Conservation (phyloP, 2,329 filamentous ascomycete species). For the Fusarium protoensiforme region DNA sequence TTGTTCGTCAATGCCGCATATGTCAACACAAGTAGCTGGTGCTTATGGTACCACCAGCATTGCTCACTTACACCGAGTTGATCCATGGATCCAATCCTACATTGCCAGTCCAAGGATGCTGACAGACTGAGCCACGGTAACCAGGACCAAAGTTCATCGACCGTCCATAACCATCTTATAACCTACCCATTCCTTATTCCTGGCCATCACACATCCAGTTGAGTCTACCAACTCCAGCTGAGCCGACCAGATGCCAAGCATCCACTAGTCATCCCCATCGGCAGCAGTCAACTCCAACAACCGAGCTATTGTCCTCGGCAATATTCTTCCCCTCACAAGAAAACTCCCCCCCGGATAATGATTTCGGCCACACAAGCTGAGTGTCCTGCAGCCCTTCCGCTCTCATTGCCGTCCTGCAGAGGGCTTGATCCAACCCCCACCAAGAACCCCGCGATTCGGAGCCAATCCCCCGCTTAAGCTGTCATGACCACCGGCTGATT, state of each 20-base stretch:
- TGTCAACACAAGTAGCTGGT: neutral
- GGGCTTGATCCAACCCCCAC: neutral
- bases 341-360: neutral
- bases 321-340: neutral
- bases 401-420: neutral
- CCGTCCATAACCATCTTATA: neutral
- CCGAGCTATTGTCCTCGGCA: neutral
- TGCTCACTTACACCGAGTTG: neutral
- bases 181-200: neutral
- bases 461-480: neutral
- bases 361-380: neutral
- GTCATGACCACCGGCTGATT: neutral
- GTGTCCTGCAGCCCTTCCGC: neutral
- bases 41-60: neutral
- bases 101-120: neutral
- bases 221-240: neutral
- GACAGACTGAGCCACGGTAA: neutral
- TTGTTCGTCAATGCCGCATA: neutral
- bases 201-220: neutral
- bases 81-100: neutral
- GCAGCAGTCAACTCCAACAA: neutral
- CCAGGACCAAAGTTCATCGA: neutral
- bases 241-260: neutral
- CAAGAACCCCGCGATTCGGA: conserved; percentile 1
- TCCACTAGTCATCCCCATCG: neutral